A percentile compares a stretch with the other conserved stretches of the same genome.
These are phyloP conservation scores for Petunia hybrid DNA, from an alignment of 305 asterid genomes.

Conservation along the genomic window DNA sequence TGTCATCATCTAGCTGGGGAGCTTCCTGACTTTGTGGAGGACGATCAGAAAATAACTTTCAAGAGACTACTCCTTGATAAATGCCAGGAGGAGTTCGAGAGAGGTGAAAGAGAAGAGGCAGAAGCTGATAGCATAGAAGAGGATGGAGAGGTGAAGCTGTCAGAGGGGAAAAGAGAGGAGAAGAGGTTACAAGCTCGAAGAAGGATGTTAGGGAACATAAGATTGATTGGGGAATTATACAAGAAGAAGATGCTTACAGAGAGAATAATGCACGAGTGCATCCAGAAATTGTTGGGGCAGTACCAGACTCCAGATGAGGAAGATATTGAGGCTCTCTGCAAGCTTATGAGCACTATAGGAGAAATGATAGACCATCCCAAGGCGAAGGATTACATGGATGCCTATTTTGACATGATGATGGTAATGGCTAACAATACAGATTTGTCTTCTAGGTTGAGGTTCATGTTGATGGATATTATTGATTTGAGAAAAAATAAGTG, in stretches of 20 bases:
- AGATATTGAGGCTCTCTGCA: slow-evolving; percentile 82
- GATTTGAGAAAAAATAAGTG: slow-evolving; percentile 85
- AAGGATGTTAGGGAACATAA: slow-evolving; percentile 83
- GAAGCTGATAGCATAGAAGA: slow-evolving; percentile 70
- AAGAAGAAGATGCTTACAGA: slow-evolving; percentile 85
- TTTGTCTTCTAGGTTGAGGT: slow-evolving; percentile 69
- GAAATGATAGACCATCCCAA: slow-evolving; percentile 76
- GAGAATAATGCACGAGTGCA: slow-evolving; percentile 83
- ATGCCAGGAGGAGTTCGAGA: slow-evolving; percentile 89
- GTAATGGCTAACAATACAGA: slow-evolving; percentile 60
- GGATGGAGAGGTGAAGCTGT: slow-evolving; percentile 65
- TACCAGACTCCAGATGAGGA: slow-evolving; percentile 80
- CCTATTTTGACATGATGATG: slow-evolving; percentile 61
- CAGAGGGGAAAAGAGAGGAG: slow-evolving; percentile 74
- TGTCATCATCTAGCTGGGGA: slow-evolving; percentile 73
- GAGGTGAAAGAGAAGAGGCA: slow-evolving; percentile 85
- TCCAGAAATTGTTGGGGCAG: slow-evolving; percentile 71
- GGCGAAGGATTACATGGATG: slow-evolving; percentile 72
- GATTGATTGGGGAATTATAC: slow-evolving; percentile 86
- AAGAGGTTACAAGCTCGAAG: slow-evolving; percentile 62
- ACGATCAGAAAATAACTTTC: slow-evolving; percentile 66
- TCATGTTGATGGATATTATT: slow-evolving; percentile 78
- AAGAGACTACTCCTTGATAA: slow-evolving; percentile 74
- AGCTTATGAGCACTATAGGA: slow-evolving; percentile 88
- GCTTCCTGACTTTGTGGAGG: slow-evolving; percentile 73